phyloP scores from a whole-genome alignment of 257 asterid genomes.

The Jacaranda copaia region DNA sequence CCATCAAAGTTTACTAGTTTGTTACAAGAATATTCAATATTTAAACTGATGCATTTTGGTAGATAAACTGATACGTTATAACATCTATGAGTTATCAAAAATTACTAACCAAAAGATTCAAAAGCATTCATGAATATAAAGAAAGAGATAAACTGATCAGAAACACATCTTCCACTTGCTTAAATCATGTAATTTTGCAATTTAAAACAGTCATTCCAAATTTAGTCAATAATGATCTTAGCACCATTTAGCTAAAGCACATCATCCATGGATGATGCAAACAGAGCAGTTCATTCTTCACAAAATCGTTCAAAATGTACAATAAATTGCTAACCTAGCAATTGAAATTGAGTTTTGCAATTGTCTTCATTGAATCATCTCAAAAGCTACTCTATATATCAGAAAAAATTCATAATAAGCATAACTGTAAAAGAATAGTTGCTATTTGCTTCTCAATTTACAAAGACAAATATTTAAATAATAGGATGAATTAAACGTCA shows the following conservation, averaged over 20 bases:
- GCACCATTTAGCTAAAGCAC: conserved; percentile 6
- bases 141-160: conserved; percentile 12
- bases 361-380: conserved; percentile 80
- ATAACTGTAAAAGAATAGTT: conserved; percentile 8
- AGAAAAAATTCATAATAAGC: conserved; percentile 22
- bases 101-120: background rate
- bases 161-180: background rate
- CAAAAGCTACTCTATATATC: conserved; percentile 75
- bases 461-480: background rate
- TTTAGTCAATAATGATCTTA: conserved; percentile 22
- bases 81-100: background rate
- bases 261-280: background rate
- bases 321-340: conserved; percentile 74
- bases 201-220: background rate
- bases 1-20: background rate
- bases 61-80: background rate
- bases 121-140: background rate
- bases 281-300: background rate
- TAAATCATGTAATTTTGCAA: background rate
- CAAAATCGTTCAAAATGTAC: conserved; percentile 6
- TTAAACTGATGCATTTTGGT: background rate
- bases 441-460: conserved; percentile 3
- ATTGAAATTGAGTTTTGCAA: conserved; percentile 51
- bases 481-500: conserved; percentile 15
- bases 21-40: background rate